These are phyloP conservation scores for Vaccinium myrtillus DNA, from an alignment of 148 eudicot genomes.

Conservation along the genomic window DNA sequence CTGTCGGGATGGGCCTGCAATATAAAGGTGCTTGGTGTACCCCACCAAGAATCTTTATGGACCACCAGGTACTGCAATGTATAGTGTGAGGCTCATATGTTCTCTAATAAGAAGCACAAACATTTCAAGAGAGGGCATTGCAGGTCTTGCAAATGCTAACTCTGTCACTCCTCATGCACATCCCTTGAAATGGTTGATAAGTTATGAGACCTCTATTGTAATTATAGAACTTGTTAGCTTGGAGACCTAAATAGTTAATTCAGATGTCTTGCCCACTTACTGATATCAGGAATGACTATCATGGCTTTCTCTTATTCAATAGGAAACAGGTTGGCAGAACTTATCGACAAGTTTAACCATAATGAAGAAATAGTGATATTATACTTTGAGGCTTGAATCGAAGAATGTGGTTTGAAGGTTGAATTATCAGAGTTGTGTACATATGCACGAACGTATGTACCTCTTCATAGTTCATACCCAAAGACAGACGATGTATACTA, in stretches of 20 bases:
- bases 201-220: neutral
- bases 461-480: neutral
- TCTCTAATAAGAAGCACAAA: neutral
- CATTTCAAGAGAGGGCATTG: slow-evolving; percentile 12
- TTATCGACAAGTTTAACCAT: neutral
- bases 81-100: neutral
- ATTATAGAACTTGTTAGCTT: neutral
- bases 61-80: slow-evolving; percentile 60
- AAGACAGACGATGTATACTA: neutral
- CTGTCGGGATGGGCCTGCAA: slow-evolving; percentile 73
- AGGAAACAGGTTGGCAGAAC: slow-evolving; percentile 1
- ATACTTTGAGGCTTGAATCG: neutral
- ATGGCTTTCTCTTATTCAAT: neutral
- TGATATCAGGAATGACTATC: neutral
- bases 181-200: neutral
- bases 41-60: slow-evolving; percentile 91
- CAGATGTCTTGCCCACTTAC: neutral
- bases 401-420: neutral
- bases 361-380: neutral
- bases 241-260: neutral
- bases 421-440: neutral
- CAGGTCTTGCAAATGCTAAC: neutral
- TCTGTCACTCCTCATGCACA: neutral
- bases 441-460: neutral
- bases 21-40: slow-evolving; percentile 96